Base-by-base conservation (phyloP, 176 grass and related monocot genomes). In the Puccinellia tenuiflora region DNA sequence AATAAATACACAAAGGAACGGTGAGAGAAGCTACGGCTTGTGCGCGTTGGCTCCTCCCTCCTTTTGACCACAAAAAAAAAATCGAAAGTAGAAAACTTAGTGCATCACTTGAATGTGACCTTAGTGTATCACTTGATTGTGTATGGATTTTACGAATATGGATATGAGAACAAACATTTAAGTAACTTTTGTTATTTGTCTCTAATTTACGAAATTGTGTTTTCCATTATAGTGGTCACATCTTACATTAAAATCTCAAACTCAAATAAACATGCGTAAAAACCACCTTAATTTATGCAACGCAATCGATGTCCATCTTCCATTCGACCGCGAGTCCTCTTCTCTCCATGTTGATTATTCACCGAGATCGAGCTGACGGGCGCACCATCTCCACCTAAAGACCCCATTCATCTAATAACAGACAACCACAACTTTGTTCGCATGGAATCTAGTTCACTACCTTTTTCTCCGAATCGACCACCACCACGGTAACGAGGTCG, bases 61-160 rank as follows among this genome's bases (percentile, higher is more conserved):
- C 87, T 95, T 95, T 95, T 95, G 90, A 95, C 90, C 85, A 87
- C 46, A 62, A 65, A n/a, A n/a, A 39, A 81, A 61, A 4, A n/a
- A 75, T 59, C 0, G n/a, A 57, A 22, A 70, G 2, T 10, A 35
- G 6, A 26, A 7, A 4, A 7, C 8, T 14, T 13, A n/a, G n/a
- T n/a, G n/a, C n/a, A n/a, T n/a, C n/a, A n/a, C n/a, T n/a, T n/a
- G n/a, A n/a, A n/a, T n/a, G n/a, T n/a, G 4, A 39, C 65, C 20
- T 6, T 21, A 26, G 7, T 66, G 33, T 66, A 21, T 66, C 9
- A 7, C 28, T 63, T 31, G 25, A 35, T 20, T 66, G 62, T 0
- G 1, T 9, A 66, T 35, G 30, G 16, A 20, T 66, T 21, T 34
- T 8, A 35, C 17, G 0, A 9, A 67, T 38, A 13, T 45, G 10